These are phyloP conservation scores for Ascochyta clinopodiicola DNA, from an alignment of 2,329 filamentous ascomycete genomes.

Conservation along the genomic window DNA sequence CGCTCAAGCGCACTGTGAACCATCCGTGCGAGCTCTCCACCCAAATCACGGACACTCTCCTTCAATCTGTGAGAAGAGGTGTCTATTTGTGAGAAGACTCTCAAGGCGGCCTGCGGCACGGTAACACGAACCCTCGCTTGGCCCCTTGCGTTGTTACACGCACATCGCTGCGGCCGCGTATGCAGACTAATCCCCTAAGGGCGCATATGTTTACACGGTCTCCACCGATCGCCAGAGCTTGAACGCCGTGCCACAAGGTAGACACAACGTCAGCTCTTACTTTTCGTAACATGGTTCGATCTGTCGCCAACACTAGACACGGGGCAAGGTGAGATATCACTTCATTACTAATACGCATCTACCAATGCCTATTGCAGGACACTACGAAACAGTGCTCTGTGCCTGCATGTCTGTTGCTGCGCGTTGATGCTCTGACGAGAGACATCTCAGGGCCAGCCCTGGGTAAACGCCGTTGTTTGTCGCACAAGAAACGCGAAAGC, in stretches of 20 bases:
- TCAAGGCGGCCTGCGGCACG: not conserved
- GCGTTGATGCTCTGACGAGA: not conserved
- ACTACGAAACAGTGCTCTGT: not conserved
- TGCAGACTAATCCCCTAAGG: constrained; percentile 2
- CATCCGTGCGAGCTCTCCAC: not conserved
- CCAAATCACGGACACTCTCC: not conserved
- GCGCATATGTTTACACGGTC: not conserved
- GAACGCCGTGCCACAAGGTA: constrained; percentile 10
- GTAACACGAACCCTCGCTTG: constrained; percentile 7
- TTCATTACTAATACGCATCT: not conserved
- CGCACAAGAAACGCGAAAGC: constrained; percentile 6
- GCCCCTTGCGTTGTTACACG: constrained; percentile 15
- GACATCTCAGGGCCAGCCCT: not conserved
- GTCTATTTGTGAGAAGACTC: not conserved
- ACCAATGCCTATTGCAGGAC: not conserved
- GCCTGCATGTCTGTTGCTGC: constrained; percentile 11
- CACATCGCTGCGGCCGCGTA: constrained; percentile 11
- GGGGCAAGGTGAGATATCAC: not conserved
- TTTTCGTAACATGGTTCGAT: constrained; percentile 9
- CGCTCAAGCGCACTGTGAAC: constrained; percentile 1
- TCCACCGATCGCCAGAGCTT: constrained; percentile 13
- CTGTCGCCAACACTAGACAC: not conserved
- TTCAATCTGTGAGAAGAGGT: not conserved
- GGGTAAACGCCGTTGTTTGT: constrained; percentile 7
- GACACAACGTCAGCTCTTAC: constrained; percentile 17